These are phyloP conservation scores for Physcomitrium patens DNA, from an alignment of 225 moss, liverwort and hornwort species.

Conservation along the genomic window DNA sequence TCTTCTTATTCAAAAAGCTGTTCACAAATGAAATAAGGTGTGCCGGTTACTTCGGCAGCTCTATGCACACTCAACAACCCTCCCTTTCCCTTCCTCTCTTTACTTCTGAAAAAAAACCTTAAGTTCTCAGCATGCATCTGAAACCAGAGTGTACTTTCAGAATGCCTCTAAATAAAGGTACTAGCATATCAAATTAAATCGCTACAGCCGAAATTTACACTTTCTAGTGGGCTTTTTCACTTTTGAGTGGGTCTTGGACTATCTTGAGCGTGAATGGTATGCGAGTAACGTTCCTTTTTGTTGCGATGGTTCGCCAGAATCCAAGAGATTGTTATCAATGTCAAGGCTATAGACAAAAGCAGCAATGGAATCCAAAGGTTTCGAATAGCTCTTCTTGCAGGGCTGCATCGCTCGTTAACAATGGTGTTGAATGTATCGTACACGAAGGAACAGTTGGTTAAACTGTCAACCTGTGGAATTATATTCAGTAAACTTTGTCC, in stretches of 20 bases:
- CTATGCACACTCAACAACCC: no score
- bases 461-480: constrained; percentile 46
- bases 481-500: constrained; percentile 51
- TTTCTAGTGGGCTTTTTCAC: not conserved
- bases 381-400: constrained; percentile 41
- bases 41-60: no score
- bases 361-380: constrained; percentile 68
- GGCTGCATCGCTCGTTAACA: constrained; percentile 52
- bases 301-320: constrained; percentile 51
- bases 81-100: no score
- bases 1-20: no score
- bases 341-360: constrained; percentile 48
- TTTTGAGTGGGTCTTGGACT: constrained; percentile 41
- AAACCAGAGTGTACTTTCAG: no score
- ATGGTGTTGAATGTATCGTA: constrained; percentile 60
- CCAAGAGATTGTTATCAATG: constrained; percentile 50
- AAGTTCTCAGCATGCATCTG: no score
- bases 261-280: constrained; percentile 42
- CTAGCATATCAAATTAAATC: no score
- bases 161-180: no score
- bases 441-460: constrained; percentile 75
- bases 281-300: constrained; percentile 36
- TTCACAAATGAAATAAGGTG: no score
- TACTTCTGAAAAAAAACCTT: no score
- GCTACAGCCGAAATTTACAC: no score